phyloP scores from a whole-genome alignment of 2,329 filamentous ascomycete species.

The Exserohilum turcica region DNA sequence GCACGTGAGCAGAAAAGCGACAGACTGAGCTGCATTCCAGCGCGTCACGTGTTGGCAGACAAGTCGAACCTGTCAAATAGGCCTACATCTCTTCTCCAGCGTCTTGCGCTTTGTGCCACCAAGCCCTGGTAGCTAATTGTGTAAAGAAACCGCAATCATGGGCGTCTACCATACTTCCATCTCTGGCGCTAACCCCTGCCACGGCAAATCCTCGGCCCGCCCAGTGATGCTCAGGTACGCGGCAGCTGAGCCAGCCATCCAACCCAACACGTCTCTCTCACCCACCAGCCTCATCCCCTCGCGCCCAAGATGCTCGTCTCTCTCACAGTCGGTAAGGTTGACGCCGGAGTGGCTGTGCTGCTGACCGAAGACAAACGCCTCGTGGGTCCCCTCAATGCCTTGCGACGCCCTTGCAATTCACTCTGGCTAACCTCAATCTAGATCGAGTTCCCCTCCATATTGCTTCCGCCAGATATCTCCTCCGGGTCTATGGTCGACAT shows the following conservation, averaged over 20 bases:
- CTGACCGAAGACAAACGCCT: conserved; percentile 96
- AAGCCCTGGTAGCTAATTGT: not conserved
- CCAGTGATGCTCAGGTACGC: conserved; percentile 13
- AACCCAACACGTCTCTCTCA: conserved; percentile 4
- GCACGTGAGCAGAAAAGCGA: no score
- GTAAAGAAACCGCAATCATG: not conserved
- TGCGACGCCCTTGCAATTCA: conserved; percentile 23
- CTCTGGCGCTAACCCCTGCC: conserved; percentile 4
- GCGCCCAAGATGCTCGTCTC: conserved; percentile 81
- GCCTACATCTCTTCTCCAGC: not conserved
- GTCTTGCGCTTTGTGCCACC: not conserved
- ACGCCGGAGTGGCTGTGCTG: conserved; percentile 95
- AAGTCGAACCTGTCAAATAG: not conserved
- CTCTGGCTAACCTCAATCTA: conserved; percentile 50
- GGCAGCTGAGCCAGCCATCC: conserved; percentile 4
- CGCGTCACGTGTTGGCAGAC: no score
- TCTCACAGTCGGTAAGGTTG: conserved; percentile 97
- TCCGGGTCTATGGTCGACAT: conserved; percentile 98
- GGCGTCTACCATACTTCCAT: not conserved
- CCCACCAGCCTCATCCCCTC: conserved; percentile 1
- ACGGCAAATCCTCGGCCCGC: conserved; percentile 13
- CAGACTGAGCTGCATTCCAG: no score
- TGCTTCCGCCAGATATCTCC: conserved; percentile 91
- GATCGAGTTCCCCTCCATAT: conserved; percentile 99
- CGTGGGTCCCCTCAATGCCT: conserved; percentile 60